Evolutionary conservation across 495 filamentous ascomycete species (phyloP), one percentile per base, ranked within the genome.

Genomic region (Clavariopsis aquatica): DNA sequence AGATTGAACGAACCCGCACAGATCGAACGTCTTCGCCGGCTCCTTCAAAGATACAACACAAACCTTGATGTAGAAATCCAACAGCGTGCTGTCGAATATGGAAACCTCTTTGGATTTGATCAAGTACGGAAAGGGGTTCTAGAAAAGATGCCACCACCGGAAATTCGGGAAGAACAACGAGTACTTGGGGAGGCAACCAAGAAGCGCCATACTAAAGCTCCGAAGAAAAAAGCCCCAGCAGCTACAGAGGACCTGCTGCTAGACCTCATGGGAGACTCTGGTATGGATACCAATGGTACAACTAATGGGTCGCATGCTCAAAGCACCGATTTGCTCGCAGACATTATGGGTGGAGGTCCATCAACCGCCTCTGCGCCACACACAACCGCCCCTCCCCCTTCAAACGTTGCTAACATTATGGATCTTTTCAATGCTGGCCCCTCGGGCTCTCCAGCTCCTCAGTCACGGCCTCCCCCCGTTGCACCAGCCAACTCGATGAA

Each of bases 61-160:
- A 90, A 92, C 69, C 78, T 98, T 41, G 93, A 96, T 73, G 85
- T 98, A 46, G 94, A 98, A 73, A 89, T 98, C 9, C 94, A 98
- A 73, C 95, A 98, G 76, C 85, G 94, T 71, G 88, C 92, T 12
- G 93, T 96, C 17, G 94, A 98, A 74, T 98, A 96, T 66, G 87
- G 86, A 49, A 98, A 98, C 71, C 82, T 98, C 15, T 97, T 98
- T 69, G 84, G 84, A 0, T 92, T 89, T 65, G 92, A 98, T 62
- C 83, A 92, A 52, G 89, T 98, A 58, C 87, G 93, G 27, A 83
- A 84, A 46, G 94, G 94, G 52, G 94, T 98, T 12, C 80, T 98
- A 1, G 94, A 98, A 77, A 91, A 92, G 72, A 98, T 98, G 94
- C 94, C 94, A 13, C 84, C 93, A 2, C 94, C 94, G 8, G 93